A percentile compares a stretch with the other conserved stretches of the same genome.
These are phyloP conservation scores for Jacaranda mimosifolia DNA, from an alignment of 257 asterid species.

Conservation along the genomic window DNA sequence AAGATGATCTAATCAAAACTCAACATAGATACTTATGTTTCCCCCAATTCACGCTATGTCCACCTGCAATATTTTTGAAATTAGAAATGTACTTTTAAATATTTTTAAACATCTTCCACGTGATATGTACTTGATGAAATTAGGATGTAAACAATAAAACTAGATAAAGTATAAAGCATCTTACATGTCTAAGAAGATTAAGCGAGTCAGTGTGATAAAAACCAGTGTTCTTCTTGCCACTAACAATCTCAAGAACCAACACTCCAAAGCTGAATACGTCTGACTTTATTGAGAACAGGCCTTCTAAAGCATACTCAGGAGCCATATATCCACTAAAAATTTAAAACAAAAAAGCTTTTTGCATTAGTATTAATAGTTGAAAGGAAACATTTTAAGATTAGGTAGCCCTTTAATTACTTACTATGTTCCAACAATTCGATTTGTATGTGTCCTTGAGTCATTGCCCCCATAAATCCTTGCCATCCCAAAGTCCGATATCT, in stretches of 20 bases:
- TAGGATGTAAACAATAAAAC: background rate
- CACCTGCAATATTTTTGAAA: too few species aligned
- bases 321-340: constrained; percentile 31
- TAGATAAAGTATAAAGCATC: background rate
- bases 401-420: constrained; percentile 24
- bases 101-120: too few species aligned
- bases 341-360: background rate
- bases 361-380: background rate
- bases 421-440: constrained; percentile 58
- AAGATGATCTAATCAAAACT: too few species aligned
- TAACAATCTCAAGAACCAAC: too few species aligned
- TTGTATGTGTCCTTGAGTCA: constrained; percentile 38
- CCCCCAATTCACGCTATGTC: too few species aligned
- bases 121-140: too few species aligned
- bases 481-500: constrained; percentile 66
- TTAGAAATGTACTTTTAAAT: too few species aligned
- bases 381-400: background rate
- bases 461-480: constrained; percentile 52
- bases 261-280: too few species aligned
- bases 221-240: constrained; percentile 48
- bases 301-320: too few species aligned
- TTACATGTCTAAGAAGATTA: constrained; percentile 54
- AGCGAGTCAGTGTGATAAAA: constrained; percentile 43
- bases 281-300: too few species aligned
- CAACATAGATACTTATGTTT: too few species aligned